Conservation (phyloP, 2,329 filamentous ascomycete species). For the Ascochyta viciae-villosae region DNA sequence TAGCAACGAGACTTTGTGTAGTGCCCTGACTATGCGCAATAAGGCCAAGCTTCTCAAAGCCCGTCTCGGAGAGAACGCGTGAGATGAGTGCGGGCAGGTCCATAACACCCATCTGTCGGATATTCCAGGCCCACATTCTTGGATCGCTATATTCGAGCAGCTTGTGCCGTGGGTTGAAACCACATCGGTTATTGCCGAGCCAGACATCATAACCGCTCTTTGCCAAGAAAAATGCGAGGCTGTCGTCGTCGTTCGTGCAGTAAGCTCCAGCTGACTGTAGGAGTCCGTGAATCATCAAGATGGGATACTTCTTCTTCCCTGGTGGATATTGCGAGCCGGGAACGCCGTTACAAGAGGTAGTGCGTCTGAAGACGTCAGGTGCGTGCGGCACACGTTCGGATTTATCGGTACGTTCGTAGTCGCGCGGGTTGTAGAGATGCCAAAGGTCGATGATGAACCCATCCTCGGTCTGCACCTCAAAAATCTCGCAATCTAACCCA, state of each 20-base stretch:
- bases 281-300: conserved; percentile 86
- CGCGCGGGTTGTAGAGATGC: conserved; percentile 86
- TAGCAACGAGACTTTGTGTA: conserved; percentile 83
- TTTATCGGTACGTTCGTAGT: conserved; percentile 64
- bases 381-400: conserved; percentile 62
- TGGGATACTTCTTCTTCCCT: conserved; percentile 73
- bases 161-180: conserved; percentile 78
- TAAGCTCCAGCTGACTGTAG: conserved; percentile 88
- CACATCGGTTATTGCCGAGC: conserved; percentile 93
- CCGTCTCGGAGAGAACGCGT: conserved; percentile 80
- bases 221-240: conserved; percentile 88
- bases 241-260: conserved; percentile 88
- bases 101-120: conserved; percentile 89
- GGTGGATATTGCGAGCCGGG: conserved; percentile 36
- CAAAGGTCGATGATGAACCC: conserved; percentile 89
- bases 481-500: conserved; percentile 83
- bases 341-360: conserved; percentile 28
- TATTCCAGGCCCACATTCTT: conserved; percentile 97
- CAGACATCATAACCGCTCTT: conserved; percentile 95
- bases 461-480: conserved; percentile 89
- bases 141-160: conserved; percentile 77
- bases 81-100: conserved; percentile 84
- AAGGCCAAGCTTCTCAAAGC: conserved; percentile 81
- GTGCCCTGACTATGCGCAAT: conserved; percentile 92
- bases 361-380: conserved; percentile 66